Evolutionary conservation across 176 grass and related monocot species (phyloP).

Genomic region (Tillandsia fasciculata): DNA sequence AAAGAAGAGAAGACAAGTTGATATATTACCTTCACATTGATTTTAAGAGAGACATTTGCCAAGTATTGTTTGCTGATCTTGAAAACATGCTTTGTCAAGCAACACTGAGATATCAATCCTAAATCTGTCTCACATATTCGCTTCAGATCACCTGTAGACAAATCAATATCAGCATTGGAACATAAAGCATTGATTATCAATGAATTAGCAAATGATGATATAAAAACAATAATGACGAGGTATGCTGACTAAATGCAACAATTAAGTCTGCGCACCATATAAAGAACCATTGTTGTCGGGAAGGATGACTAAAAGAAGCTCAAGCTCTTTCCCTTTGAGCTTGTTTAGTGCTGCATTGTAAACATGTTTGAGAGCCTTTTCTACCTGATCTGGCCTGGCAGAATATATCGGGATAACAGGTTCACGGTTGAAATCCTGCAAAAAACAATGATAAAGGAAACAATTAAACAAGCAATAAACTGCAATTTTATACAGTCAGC

Average conservation of each 20-base stretch:
- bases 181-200: not conserved
- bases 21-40: slow-evolving; percentile 90
- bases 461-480: no score
- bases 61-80: slow-evolving; percentile 99
- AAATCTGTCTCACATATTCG: slow-evolving; percentile 99
- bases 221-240: not conserved
- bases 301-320: slow-evolving; percentile 91
- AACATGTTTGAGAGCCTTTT: slow-evolving; percentile 81
- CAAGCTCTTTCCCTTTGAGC: slow-evolving; percentile 94
- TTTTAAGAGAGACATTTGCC: slow-evolving; percentile 98
- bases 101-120: slow-evolving; percentile 95
- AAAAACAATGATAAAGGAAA: slow-evolving; percentile 1
- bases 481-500: not conserved
- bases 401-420: slow-evolving; percentile 91
- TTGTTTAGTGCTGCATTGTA: slow-evolving; percentile 78
- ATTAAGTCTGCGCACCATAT: slow-evolving; percentile 51
- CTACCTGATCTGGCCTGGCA: slow-evolving; percentile 88
- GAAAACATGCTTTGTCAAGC: slow-evolving; percentile 97
- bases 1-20: not conserved
- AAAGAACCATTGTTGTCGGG: slow-evolving; percentile 96
- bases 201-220: not conserved
- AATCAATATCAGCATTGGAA: not conserved
- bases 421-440: slow-evolving; percentile 89
- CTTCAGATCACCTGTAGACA: slow-evolving; percentile 83
- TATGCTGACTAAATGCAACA: not conserved